phyloP scores from a whole-genome alignment of 2,329 filamentous ascomycete genomes.

The Rhinocladiella similis region DNA sequence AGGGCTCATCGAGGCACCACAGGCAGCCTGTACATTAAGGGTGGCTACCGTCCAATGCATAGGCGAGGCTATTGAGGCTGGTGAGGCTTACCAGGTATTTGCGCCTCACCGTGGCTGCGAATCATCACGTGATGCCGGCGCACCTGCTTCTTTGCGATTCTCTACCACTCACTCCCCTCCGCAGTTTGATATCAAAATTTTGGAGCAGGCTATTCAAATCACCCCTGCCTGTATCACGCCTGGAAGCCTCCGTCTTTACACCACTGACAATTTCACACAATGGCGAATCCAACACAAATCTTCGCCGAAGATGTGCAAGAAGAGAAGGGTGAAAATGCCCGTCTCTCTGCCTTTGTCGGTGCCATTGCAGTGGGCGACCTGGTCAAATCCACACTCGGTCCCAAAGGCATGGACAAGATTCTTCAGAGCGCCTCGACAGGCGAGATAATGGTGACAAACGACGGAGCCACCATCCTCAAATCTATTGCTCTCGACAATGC shows the following conservation, averaged over 20 bases:
- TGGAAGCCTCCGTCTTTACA: neutral
- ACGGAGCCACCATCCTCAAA: conserved; percentile 97
- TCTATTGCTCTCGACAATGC: conserved; percentile 98
- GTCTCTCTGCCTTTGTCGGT: conserved; percentile 95
- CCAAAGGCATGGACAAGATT: conserved; percentile 99
- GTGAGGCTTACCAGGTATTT: no score
- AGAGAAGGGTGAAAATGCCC: conserved; percentile 98
- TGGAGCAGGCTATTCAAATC: neutral
- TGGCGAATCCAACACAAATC: conserved; percentile 83
- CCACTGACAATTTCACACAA: neutral
- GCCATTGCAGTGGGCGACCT: conserved; percentile 97
- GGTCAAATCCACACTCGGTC: conserved; percentile 94
- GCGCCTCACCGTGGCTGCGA: no score
- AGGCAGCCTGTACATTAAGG: neutral
- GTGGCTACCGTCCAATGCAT: no score
- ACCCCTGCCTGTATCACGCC: neutral
- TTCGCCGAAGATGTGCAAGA: conserved; percentile 96
- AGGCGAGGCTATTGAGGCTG: no score
- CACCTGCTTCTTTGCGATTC: neutral
- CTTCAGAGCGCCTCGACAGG: conserved; percentile 92
- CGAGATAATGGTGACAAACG: conserved; percentile 98
- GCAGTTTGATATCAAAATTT: neutral
- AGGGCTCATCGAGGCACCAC: neutral
- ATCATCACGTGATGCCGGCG: neutral
- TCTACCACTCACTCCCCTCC: neutral